Base-by-base conservation (phyloP, 148 eudicot species). In the Vaccinium vitisidaea region DNA sequence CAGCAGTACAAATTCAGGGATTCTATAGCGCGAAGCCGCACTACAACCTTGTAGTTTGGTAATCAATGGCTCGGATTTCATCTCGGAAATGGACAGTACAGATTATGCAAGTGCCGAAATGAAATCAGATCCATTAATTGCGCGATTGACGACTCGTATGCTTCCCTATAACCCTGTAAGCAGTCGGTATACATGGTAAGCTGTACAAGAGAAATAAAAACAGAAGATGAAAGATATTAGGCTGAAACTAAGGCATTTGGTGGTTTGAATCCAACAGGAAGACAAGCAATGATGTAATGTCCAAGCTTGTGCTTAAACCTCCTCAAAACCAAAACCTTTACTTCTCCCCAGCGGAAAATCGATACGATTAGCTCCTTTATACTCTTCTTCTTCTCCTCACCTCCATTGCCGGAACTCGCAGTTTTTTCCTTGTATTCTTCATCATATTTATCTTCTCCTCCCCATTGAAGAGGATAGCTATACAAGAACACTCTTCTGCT, bases 381-480 rank as follows among this genome's bases (percentile, higher is more conserved):
- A 7, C 56, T 84, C 75, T 74, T 55, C 73, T 80, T 56, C 23
- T 80, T 56, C 23, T 56, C 52, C 50, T 16, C 83, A 13, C 55
- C 39, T 39, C 75, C 83, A 0, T 65, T 23, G 52, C 58, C 74
- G 46, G 23, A 13, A 59, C 12, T 23, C 13, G 1, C 21, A 0
- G 39, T 46, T 25, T 9, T 15, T 54, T 12, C 55, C 54, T 78
- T 25, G 16, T 16, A 50, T 75, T 53, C 56, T 80, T 85, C 84
- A 13, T 48, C 77, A 65, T 23, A 11, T 65, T 25, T 5, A 61
- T 87, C 83, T 9, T 43, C 77, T 56, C 54, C 84, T 71, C 84
- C 88, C 85, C 89, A 86, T 11, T 85, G 84, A 49, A 90, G 91
- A 6, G 92, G 92, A 79, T 90, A 90, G 84, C 92, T 90, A 77